Evolutionary conservation across 2,329 filamentous ascomycete species (phyloP), one percentile per base, ranked within the genome.

Genomic region (Colletotrichum euphorbiae): DNA sequence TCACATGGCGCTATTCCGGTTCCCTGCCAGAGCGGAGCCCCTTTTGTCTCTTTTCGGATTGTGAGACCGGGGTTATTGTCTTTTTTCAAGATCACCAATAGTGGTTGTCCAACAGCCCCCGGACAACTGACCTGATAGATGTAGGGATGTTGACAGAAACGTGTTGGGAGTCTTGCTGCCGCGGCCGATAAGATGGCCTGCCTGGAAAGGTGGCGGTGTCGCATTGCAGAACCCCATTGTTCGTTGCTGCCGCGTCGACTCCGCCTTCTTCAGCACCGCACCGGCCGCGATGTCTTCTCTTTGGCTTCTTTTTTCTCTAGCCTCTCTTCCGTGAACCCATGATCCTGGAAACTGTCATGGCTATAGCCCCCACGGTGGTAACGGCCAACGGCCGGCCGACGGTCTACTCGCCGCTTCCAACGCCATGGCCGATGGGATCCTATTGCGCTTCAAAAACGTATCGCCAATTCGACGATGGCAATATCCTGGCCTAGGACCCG

Each of bases 41-140:
- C 8, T 56, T 56, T 24, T 28, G 33, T 15, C 33, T 24, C 52
- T 40, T 45, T 57, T n/a, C n/a, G 40, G 54, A 57, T 43, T 15
- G 15, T 43, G 17, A 42, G 19, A 38, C 52, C 36, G 21, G 36
- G n/a, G 13, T 38, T 24, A 7, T 50, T 28, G 46, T 24, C 21
- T 31, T 3, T 13, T 31, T 24, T 9, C 13, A 24, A 15, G 19
- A 31, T 21, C 21, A 31, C 46, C 46, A 50, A 50, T 21, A 50
- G 46, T 13, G 21, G 13, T 28, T 31, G 12, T 28, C 21, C 21
- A 50, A 28, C 0, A 0, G 21, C 2, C 21, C 46, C 46, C 46
- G 19, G 46, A 50, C 15, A 31, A 24, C 11, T 50, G 46, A 50
- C 0, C 46, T 50, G 21, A 24, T 50, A 24, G 19, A 4, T 24